Percentiles rank a stretch among this genome's conserved stretches.
Evolutionary conservation across 2,329 filamentous ascomycete species (phyloP).

Genomic region (Penicillium sp.): DNA sequence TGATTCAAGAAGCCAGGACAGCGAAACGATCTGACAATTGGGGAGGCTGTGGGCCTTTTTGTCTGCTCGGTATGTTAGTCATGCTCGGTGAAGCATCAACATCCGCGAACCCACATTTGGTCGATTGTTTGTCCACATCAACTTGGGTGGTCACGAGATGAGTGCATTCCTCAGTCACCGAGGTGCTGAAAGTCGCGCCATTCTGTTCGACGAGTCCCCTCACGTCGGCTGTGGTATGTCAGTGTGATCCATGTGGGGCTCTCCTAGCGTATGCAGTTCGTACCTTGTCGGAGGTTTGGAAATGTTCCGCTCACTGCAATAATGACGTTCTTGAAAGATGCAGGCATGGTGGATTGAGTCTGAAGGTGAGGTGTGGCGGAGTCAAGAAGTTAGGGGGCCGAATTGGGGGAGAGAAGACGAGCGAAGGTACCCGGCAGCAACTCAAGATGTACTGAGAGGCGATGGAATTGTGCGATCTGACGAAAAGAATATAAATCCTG

Average conservation of each 20-base stretch:
- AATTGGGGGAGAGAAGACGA: neutral
- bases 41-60: slow-evolving; percentile 50
- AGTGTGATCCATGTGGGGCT: slow-evolving; percentile 9
- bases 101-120: slow-evolving; percentile 33
- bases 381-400: no score
- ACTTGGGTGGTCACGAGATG: slow-evolving; percentile 41
- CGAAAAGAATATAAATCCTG: neutral
- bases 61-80: slow-evolving; percentile 53
- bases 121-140: slow-evolving; percentile 37
- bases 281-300: slow-evolving; percentile 54
- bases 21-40: slow-evolving; percentile 56
- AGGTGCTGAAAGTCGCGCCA: slow-evolving; percentile 36
- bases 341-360: slow-evolving; percentile 21
- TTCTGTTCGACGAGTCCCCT: slow-evolving; percentile 34
- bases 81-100: neutral
- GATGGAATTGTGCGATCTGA: neutral
- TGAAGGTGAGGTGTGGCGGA: neutral
- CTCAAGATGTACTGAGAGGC: neutral
- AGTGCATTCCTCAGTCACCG: slow-evolving; percentile 35
- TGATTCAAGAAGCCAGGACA: slow-evolving; percentile 65
- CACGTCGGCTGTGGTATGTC: slow-evolving; percentile 28
- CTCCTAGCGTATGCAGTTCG: slow-evolving; percentile 15
- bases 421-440: neutral
- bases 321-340: slow-evolving; percentile 32
- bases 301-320: slow-evolving; percentile 65